Evolutionary conservation across 2,329 filamentous ascomycete species (phyloP), one percentile per base, ranked within the genome.

Genomic region (Berkeleyomyces basicola): DNA sequence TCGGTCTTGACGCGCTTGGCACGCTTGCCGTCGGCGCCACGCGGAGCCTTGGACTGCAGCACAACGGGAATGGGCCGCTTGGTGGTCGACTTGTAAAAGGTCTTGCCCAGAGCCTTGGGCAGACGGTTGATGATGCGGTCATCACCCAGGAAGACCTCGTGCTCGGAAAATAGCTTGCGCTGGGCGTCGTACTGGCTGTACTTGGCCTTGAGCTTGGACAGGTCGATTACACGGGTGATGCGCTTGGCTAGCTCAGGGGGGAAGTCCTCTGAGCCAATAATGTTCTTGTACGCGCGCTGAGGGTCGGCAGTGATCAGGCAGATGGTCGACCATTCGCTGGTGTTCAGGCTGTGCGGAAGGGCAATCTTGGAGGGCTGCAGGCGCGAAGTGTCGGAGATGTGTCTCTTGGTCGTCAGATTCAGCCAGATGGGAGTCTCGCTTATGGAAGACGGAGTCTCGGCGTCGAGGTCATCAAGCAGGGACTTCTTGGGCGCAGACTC

Each of bases 61-160:
- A 80, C 78, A 44, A 97, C 82, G 36, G 93, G 91, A 64, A 99
- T 84, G 7, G 93, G 93, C 46, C 92, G 82, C 80, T 97, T 97
- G 66, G 76, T 74, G 2, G 86, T 88, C 63, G 77, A 80, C 77
- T 90, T 87, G 81, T 93, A 97, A 74, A 99, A 97, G 1, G 86
- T 86, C 77, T 96, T 97, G 68, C 92, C 93, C 10, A 99, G 83
- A 2, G 85, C 78, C 67, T 82, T 81, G 63, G 91, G 89, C 65
- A 97, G 79, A 37, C 79, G 76, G 71, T 81, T 85, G 70, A 85
- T 78, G 69, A 99, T 87, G 58, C 93, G 81, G 70, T 96, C 88
- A 72, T 99, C 93, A 61, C 88, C 92, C 63, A 99, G 80, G 77
- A 99, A 97, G 63, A 97, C 77, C 72, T 97, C 93, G 74, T 96